Evolutionary conservation across 148 eudicot genomes (phyloP), one percentile per base, ranked within the genome.

Genomic region (Cornus florida): DNA sequence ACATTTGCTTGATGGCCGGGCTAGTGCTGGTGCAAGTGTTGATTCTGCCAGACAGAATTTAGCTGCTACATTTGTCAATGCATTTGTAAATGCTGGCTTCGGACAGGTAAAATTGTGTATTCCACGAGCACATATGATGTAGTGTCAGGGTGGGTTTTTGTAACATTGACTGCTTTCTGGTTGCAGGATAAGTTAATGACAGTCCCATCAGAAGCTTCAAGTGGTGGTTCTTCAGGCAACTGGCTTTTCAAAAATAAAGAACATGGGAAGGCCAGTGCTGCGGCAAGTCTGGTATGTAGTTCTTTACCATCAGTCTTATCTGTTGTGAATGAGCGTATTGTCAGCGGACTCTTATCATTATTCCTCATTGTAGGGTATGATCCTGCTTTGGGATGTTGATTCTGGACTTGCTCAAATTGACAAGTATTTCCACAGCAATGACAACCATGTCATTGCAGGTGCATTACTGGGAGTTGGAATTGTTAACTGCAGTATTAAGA

Each of bases 161-260:
- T 70, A 50, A 76, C 46, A 53, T 53, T 2, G 32, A n/a, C 53
- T 69, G 11, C 46, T 70, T 7, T 43, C 22, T 70, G 72, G 75
- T 71, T 89, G 67, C 88, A 96, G 99, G 99, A 96, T 81, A 96
- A 91, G 83, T 84, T 96, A 53, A 96, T 96, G 99, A 96, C 98
- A 62, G 89, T 80, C 72, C 81, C 95, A 67, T 73, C 97, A 13
- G 99, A 94, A 70, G 76, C 95, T 64, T 81, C 98, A 66, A 87
- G 88, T 81, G 92, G 93, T 64, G 84, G 94, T 72, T 86, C 97
- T 71, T 88, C 97, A 17, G 92, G 94, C 67, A 91, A 89, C 82
- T 96, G 99, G 99, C 97, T 96, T 74, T 96, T 91, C 78, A 96
- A 96, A 83, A 91, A 96, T 83, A 96, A 94, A 86, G 99, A 96